These are phyloP conservation scores for Hypoxylon lienhwacheense DNA, from an alignment of 495 filamentous ascomycete genomes.

Conservation along the genomic window DNA sequence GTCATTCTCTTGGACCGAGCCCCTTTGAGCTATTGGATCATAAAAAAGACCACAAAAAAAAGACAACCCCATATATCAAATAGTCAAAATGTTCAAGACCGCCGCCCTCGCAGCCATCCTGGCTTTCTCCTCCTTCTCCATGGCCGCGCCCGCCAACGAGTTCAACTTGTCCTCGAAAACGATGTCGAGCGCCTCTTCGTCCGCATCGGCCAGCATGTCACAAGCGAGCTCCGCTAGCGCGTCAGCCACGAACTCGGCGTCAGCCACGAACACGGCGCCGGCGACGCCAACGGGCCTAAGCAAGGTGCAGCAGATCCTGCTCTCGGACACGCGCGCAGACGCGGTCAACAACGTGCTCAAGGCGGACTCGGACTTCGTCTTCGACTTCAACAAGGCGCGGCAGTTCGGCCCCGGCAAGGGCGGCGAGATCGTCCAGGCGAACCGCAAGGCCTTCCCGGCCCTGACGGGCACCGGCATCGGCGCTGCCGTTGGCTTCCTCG, in stretches of 20 bases:
- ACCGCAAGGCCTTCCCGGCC: constrained; percentile 46
- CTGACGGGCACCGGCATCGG: constrained; percentile 43
- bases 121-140: constrained; percentile 27
- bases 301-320: constrained; percentile 32
- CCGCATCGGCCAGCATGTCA: neutral
- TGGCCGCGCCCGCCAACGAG: constrained; percentile 22
- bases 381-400: constrained; percentile 43
- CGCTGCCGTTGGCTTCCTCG: constrained; percentile 46
- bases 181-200: neutral
- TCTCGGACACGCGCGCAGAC: constrained; percentile 33
- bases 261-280: neutral
- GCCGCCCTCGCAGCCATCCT: constrained; percentile 30
- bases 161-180: neutral
- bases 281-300: constrained; percentile 18
- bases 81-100: constrained; percentile 21
- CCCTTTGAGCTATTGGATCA: neutral
- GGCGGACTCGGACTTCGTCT: constrained; percentile 40
- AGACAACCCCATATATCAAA: constrained; percentile 4
- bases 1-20: constrained; percentile 8
- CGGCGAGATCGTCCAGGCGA: constrained; percentile 44
- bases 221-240: neutral
- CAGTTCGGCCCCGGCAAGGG: constrained; percentile 37
- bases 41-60: too few relatives aligned
- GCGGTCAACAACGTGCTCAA: constrained; percentile 37
- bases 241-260: neutral